These are phyloP conservation scores for Lunularia cruciata DNA, from an alignment of 225 moss, liverwort and hornwort species.

Conservation along the genomic window DNA sequence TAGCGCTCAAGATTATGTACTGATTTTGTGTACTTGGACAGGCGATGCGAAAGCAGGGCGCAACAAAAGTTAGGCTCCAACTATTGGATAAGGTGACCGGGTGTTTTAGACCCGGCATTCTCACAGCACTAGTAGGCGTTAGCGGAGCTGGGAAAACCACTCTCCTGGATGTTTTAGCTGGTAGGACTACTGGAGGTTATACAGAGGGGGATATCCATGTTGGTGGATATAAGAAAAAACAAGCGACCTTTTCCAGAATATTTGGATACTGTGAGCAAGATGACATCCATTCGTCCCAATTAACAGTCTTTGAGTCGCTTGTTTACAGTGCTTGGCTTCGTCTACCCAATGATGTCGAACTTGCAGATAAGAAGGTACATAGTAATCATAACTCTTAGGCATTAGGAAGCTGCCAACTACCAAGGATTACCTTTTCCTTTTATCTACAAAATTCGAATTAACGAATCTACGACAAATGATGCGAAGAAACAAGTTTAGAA, in stretches of 20 bases:
- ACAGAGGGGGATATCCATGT: slow-evolving; percentile 76
- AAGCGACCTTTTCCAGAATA: slow-evolving; percentile 71
- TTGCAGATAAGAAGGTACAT: slow-evolving; percentile 55
- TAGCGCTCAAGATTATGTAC: too few relatives aligned
- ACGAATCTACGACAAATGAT: too few relatives aligned
- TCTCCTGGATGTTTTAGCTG: slow-evolving; percentile 79
- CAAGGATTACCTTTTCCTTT: not conserved
- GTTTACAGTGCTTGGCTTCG: slow-evolving; percentile 87
- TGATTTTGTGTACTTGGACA: slow-evolving; percentile 18
- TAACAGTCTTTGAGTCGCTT: slow-evolving; percentile 80
- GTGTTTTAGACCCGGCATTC: slow-evolving; percentile 34
- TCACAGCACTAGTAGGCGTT: slow-evolving; percentile 34
- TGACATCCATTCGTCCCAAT: slow-evolving; percentile 81
- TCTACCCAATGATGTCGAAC: slow-evolving; percentile 50
- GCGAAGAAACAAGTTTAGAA: too few relatives aligned
- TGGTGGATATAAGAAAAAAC: slow-evolving; percentile 62
- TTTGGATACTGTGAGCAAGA: slow-evolving; percentile 84
- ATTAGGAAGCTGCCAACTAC: too few relatives aligned
- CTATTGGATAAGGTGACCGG: slow-evolving; percentile 31
- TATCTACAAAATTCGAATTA: not conserved
- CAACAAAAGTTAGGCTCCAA: slow-evolving; percentile 34
- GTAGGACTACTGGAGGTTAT: slow-evolving; percentile 73
- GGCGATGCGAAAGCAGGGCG: slow-evolving; percentile 45
- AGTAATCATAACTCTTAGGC: too few relatives aligned
- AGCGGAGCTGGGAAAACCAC: slow-evolving; percentile 65